Base-by-base conservation (phyloP, 2,329 filamentous ascomycete genomes). In the Penicillium expansum region DNA sequence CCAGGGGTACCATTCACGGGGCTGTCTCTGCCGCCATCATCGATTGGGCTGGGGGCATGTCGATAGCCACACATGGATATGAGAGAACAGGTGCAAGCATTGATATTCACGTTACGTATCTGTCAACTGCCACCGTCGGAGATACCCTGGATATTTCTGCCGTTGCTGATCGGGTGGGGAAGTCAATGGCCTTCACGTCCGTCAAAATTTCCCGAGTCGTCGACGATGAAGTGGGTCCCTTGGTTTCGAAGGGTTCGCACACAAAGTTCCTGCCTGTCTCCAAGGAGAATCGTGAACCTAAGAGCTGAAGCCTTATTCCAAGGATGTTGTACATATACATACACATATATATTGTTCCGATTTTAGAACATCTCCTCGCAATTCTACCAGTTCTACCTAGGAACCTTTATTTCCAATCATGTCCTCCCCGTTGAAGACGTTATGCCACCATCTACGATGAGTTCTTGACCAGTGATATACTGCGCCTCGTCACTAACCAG, bases 371-470 rank as follows among this genome's bases (percentile, higher is more conserved):
- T 32, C n/a, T 38, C n/a, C 5, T 11, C 6, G 3, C 27, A 24
- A 27, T 27, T 9, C 16, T 32, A 7, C 16, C 16, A 37, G n/a
- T 37, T 27, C 11, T 9, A 18, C 33, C 44, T 18, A 22, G 18
- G 14, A 27, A 20, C n/a, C n/a, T 32, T 30, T 18, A 20, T 29
- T 18, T 30, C 27, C 2, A 33, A 32, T 52, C 14, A 41, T 56
- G 39, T 16, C 11, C 29, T 47, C 20, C 53, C 48, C 8, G 63
- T 72, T 20, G 66, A 71, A 8, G 57, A 59, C 5, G 68, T 71
- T 22, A 75, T 67, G 1, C 66, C 71, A 7, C 74, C 73, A 64
- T 76, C 73, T 16, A 76, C 69, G 1, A 75, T 68, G 5, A 76
- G 42, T 52, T 72, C 64, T 48, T 71, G 69, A 0, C 72, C 71